A percentile compares a stretch with the other conserved stretches of the same genome.
These are phyloP conservation scores for Penicillium dipodomyicola DNA, from an alignment of 495 filamentous ascomycete species.

Conservation along the genomic window DNA sequence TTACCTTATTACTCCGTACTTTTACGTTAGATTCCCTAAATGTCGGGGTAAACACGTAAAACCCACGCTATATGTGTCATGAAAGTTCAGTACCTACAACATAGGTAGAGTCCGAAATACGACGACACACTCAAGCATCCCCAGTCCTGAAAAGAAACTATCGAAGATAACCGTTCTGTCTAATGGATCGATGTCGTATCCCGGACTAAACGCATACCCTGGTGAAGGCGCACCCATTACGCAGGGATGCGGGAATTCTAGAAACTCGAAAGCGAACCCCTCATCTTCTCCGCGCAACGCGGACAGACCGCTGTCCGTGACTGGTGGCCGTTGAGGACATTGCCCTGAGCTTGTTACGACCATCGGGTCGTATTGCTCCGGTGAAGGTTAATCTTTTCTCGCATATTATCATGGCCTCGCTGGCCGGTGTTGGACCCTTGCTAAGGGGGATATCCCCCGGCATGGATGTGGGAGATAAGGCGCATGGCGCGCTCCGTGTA, in stretches of 20 bases:
- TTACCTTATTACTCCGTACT: too few relatives aligned
- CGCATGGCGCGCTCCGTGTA: background rate
- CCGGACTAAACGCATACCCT: constrained; percentile 14
- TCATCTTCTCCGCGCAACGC: constrained; percentile 16
- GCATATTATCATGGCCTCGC: background rate
- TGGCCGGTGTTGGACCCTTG: background rate
- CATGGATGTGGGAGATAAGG: background rate
- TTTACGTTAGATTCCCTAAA: background rate
- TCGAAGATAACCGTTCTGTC: background rate
- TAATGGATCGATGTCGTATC: constrained; percentile 11
- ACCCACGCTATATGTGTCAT: background rate
- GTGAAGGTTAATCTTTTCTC: background rate
- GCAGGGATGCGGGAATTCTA: constrained; percentile 14
- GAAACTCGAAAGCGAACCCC: constrained; percentile 16
- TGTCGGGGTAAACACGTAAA: constrained; percentile 8
- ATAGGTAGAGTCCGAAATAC: background rate
- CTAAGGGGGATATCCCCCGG: constrained; percentile 5
- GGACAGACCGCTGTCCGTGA: constrained; percentile 10
- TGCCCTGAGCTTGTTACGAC: background rate
- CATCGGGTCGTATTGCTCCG: constrained; percentile 12
- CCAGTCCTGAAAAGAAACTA: background rate
- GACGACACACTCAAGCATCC: background rate
- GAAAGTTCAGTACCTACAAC: background rate
- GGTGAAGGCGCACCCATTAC: background rate
- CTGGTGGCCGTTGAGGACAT: background rate